phyloP scores from a whole-genome alignment of 352 stramenopile genomes.

The Thalassiosira livingstoniorum region DNA sequence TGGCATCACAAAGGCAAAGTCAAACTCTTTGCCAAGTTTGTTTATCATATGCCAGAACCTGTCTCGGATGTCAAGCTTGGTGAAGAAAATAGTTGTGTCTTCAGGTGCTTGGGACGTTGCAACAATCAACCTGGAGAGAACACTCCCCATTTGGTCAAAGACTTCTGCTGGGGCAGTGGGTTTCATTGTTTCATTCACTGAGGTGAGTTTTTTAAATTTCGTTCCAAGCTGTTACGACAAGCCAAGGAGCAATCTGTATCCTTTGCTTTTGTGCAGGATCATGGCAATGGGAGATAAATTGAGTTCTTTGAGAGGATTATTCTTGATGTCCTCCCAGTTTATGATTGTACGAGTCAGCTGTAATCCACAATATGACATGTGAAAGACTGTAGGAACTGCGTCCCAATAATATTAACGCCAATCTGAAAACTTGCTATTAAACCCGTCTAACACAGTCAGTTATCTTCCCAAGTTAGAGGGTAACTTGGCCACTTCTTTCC shows the following conservation, averaged over 20 bases:
- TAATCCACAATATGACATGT: too few relatives aligned
- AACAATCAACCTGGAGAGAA: conserved; percentile 9
- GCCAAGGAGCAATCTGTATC: conserved; percentile 20
- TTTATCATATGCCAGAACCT: conserved; percentile 8
- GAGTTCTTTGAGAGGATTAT: conserved; percentile 10
- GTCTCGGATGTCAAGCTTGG: conserved; percentile 25
- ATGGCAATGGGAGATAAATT: conserved; percentile 30
- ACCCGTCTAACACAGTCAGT: too few relatives aligned
- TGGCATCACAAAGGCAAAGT: conserved; percentile 25
- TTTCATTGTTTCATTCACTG: conserved; percentile 22
- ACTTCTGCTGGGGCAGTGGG: conserved; percentile 2
- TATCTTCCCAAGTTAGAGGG: too few relatives aligned
- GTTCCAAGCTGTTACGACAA: neutral
- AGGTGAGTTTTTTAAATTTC: neutral
- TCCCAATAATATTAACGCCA: too few relatives aligned
- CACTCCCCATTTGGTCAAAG: conserved; percentile 12
- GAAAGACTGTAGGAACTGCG: too few relatives aligned
- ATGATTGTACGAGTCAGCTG: too few relatives aligned
- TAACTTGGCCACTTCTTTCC: too few relatives aligned
- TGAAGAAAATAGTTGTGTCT: conserved; percentile 8
- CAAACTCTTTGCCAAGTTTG: conserved; percentile 15
- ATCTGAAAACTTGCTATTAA: too few relatives aligned
- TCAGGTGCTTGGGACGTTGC: neutral
- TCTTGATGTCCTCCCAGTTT: conserved; percentile 13
- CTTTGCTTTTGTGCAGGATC: conserved; percentile 30